These are phyloP conservation scores for Solanum commersonii DNA, from an alignment of 257 asterid species.

Conservation along the genomic window DNA sequence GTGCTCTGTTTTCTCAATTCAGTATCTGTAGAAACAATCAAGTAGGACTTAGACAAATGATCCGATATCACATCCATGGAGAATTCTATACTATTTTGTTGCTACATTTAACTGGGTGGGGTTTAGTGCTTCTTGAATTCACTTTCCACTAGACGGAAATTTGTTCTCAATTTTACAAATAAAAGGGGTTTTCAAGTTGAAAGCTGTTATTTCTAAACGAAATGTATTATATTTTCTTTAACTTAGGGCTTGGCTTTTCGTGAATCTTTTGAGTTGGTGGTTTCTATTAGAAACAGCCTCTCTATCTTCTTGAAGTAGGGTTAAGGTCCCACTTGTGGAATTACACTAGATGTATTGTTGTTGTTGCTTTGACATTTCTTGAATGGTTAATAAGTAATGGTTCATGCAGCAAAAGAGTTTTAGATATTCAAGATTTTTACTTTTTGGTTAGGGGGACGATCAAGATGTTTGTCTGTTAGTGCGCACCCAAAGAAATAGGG, in stretches of 20 bases:
- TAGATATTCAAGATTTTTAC: neutral
- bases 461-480: neutral
- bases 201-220: neutral
- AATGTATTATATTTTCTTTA: neutral
- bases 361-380: neutral
- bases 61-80: neutral
- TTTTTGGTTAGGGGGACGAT: neutral
- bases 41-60: neutral
- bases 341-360: neutral
- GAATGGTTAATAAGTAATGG: neutral
- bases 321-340: neutral
- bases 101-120: neutral
- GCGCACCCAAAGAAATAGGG: neutral
- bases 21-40: neutral
- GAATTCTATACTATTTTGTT: neutral
- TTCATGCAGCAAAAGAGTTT: neutral
- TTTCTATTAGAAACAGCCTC: neutral
- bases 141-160: neutral
- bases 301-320: neutral
- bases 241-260: neutral
- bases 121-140: neutral
- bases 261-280: neutral
- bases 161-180: neutral
- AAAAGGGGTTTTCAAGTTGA: neutral
- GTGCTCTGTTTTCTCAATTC: neutral